Base-by-base conservation (phyloP, 257 asterid genomes). In the Anisodus acutangulus region DNA sequence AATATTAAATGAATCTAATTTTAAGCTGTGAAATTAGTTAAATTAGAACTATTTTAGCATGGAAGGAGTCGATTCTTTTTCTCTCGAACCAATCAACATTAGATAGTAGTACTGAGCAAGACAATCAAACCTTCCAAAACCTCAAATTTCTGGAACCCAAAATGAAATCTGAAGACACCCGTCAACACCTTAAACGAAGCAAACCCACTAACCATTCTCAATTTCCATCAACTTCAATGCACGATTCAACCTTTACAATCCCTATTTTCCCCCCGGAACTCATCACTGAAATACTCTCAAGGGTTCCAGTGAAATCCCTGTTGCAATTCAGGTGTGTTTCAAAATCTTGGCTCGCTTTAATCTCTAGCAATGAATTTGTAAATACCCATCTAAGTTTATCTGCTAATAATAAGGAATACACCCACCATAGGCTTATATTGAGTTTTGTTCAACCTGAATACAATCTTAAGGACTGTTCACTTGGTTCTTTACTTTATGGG, bases 271-370 rank as follows among this genome's bases (percentile, higher is more conserved):
- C 92, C 2, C 37, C 80, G 78, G 96, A 93, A 78, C 58, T 92
- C 83, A 87, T 89, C 17, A 11, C 68, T n/a, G 94, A 91, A 60
- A 88, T 93, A 69, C 90, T 92, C 62, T 12, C 83, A 26, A 85
- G 91, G 80, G 88, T 92, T 35, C 91, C 95, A 0, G 91, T 88
- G 3, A 85, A 79, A 87, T 85, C 92, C 70, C 89, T 93, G 70
- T 16, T 81, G 82, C 89, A 68, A 83, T 90, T 89, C 88, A 89
- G 63, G 84, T 87, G 89, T 83, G 93, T 92, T 83, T 89, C 90
- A 78, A 91, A 83, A 81, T 86, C 90, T 63, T 93, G 96, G 96
- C 82, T 74, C 12, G 60, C 87, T 78, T 3, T 89, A 72, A 90
- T 93, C 54, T 89, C 90, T 81, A 83, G 86, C 88, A 68, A 53